A percentile compares a stretch with the other conserved stretches of the same genome.
phyloP scores from a whole-genome alignment of 1,284 basidiomycete genomes.

The Rhodotorula sp. region DNA sequence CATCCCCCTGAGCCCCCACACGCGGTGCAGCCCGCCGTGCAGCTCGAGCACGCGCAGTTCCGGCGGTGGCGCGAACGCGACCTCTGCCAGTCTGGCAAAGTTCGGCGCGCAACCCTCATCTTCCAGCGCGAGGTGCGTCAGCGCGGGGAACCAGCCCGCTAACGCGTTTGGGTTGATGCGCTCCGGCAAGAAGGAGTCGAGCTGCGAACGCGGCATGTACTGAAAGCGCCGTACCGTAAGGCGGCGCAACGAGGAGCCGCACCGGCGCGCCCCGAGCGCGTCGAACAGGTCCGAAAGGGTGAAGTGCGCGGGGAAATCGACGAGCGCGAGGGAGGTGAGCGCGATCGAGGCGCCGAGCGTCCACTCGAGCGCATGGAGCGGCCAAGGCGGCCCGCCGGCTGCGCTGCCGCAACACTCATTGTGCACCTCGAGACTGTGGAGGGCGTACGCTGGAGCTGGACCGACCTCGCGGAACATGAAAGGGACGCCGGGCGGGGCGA shows the following conservation, averaged over 20 bases:
- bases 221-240: slow-evolving; percentile 8
- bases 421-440: slow-evolving; percentile 1
- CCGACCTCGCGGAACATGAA: not conserved
- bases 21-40: slow-evolving; percentile 2
- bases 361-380: slow-evolving; percentile 1
- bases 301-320: not conserved
- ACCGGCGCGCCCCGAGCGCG: not conserved
- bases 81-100: not conserved
- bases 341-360: not conserved
- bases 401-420: not conserved
- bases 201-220: not conserved
- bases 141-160: not conserved
- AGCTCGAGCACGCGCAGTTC: slow-evolving; percentile 1
- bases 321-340: not conserved
- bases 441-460: slow-evolving; percentile 3
- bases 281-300: not conserved
- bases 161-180: slow-evolving; percentile 13
- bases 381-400: not conserved
- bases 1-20: not conserved
- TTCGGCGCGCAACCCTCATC: not conserved
- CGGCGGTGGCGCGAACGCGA: not conserved
- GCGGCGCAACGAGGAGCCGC: not conserved
- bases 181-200: too few relatives aligned
- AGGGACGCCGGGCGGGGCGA: too few relatives aligned
- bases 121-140: slow-evolving; percentile 8